Percentiles rank a stretch among this genome's conserved stretches.
These are phyloP conservation scores for Gastrodia elata DNA, from an alignment of 106 monocot genomes.

Conservation along the genomic window DNA sequence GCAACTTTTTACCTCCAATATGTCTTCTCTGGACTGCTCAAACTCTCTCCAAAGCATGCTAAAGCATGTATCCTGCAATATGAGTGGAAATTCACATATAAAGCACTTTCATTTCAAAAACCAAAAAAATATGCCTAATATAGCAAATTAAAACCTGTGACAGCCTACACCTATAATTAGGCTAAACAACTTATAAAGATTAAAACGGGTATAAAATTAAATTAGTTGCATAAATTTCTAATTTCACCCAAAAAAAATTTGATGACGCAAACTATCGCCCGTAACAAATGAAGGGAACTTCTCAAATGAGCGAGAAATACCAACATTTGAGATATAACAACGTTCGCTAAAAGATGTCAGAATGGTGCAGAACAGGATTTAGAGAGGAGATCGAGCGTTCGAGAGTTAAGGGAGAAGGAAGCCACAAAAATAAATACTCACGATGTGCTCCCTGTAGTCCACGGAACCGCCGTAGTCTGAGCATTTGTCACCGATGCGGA, in stretches of 20 bases:
- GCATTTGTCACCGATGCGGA: slow-evolving; percentile 89
- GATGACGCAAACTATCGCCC: not conserved
- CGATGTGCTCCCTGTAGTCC: slow-evolving; percentile 88
- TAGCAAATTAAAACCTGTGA: not conserved
- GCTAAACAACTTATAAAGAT: not conserved
- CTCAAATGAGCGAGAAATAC: not conserved
- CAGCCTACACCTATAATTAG: not conserved
- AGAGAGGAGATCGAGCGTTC: not conserved
- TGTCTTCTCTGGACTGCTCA: slow-evolving; percentile 64
- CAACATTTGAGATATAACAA: not conserved
- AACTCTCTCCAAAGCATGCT: slow-evolving; percentile 47
- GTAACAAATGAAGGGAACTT: not conserved
- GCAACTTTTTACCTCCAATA: slow-evolving; percentile 45
- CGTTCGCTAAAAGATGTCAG: not conserved
- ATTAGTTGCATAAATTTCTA: not conserved
- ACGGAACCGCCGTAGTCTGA: slow-evolving; percentile 65
- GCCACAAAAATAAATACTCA: slow-evolving; percentile 16
- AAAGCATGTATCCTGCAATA: slow-evolving; percentile 55
- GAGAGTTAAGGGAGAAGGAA: not conserved
- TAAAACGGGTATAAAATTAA: not conserved
- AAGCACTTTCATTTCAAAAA: not conserved
- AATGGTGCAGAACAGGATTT: slow-evolving; percentile 7
- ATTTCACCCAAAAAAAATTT: not conserved
- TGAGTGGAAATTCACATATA: not conserved
- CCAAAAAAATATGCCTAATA: not conserved